A percentile compares a stretch with the other conserved stretches of the same genome.
Evolutionary conservation across 169 alveolate genomes (phyloP).

Genomic region (Cryptosporidium sp.): DNA sequence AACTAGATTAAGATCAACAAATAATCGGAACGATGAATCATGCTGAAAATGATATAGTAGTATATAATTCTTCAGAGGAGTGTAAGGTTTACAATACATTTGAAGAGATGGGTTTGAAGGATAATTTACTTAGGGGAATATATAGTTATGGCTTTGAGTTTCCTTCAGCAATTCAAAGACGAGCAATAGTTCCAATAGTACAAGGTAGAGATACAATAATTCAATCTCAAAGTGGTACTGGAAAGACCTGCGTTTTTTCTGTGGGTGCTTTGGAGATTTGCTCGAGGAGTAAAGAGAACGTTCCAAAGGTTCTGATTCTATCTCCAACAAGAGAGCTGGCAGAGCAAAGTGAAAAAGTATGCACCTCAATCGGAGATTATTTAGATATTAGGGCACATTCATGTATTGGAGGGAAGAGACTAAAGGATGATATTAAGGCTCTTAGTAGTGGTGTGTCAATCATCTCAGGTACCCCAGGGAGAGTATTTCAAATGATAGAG

Average conservation of each 20-base stretch:
- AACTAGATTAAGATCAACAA: constrained; percentile 4
- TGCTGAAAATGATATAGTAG: constrained; percentile 3
- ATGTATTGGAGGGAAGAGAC: constrained; percentile 96
- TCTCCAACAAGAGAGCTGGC: constrained; percentile 99
- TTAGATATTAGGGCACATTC: constrained; percentile 93
- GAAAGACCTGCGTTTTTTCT: constrained; percentile 98
- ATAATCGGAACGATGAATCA: not conserved
- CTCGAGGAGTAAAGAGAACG: constrained; percentile 80
- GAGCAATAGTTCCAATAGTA: constrained; percentile 97
- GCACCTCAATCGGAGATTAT: constrained; percentile 97
- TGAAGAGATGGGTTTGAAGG: constrained; percentile 93
- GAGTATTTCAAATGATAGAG: constrained; percentile 98
- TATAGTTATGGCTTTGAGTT: constrained; percentile 98
- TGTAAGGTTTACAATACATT: constrained; percentile 81
- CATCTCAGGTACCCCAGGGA: constrained; percentile 98
- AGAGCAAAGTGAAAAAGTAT: constrained; percentile 96
- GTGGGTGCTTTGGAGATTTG: constrained; percentile 95
- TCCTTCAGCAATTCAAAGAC: constrained; percentile 99
- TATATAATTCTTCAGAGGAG: constrained; percentile 38
- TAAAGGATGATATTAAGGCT: constrained; percentile 95
- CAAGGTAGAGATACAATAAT: constrained; percentile 97
- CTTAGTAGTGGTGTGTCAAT: constrained; percentile 97
- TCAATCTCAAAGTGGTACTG: constrained; percentile 97
- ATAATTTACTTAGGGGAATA: constrained; percentile 95
- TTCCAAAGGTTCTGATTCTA: constrained; percentile 91